A percentile compares a stretch with the other conserved stretches of the same genome.
These are phyloP conservation scores for Sungouiella thailandica DNA, from an alignment of 805 yeast species.

Conservation along the genomic window DNA sequence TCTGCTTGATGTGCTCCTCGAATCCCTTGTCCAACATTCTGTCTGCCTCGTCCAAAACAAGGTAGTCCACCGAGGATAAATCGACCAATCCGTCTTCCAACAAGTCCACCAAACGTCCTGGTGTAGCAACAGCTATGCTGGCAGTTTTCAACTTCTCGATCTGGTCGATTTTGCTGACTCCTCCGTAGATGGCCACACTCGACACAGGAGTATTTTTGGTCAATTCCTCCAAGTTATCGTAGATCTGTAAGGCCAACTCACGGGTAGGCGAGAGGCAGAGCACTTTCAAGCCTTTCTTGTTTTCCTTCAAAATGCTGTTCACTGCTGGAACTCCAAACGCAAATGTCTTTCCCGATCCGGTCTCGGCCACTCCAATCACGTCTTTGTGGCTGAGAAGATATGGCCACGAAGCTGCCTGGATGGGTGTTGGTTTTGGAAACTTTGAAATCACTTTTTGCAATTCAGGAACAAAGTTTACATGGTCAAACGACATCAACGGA, in stretches of 20 bases:
- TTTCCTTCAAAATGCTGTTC: slow-evolving; percentile 50
- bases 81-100: slow-evolving; percentile 82
- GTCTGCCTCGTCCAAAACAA: slow-evolving; percentile 96
- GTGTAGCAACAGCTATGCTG: slow-evolving; percentile 90
- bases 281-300: slow-evolving; percentile 57
- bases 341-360: slow-evolving; percentile 96
- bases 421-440: slow-evolving; percentile 91
- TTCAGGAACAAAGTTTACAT: slow-evolving; percentile 48
- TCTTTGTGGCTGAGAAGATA: slow-evolving; percentile 72
- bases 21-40: slow-evolving; percentile 98
- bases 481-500: slow-evolving; percentile 67
- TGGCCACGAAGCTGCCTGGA: slow-evolving; percentile 95
- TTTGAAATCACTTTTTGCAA: slow-evolving; percentile 59
- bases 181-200: slow-evolving; percentile 91
- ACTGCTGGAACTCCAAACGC: slow-evolving; percentile 98
- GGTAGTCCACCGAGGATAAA: slow-evolving; percentile 61
- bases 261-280: slow-evolving; percentile 93
- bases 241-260: slow-evolving; percentile 92
- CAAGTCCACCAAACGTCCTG: slow-evolving; percentile 93
- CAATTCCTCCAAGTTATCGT: slow-evolving; percentile 70
- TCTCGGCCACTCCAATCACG: slow-evolving; percentile 96
- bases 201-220: slow-evolving; percentile 57
- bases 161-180: slow-evolving; percentile 94
- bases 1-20: slow-evolving; percentile 89
- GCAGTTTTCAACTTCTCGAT: slow-evolving; percentile 60